Percentiles rank a stretch among this genome's conserved stretches.
Evolutionary conservation across 2,329 filamentous ascomycete genomes (phyloP).

Genomic region (Hysterium pulicare): DNA sequence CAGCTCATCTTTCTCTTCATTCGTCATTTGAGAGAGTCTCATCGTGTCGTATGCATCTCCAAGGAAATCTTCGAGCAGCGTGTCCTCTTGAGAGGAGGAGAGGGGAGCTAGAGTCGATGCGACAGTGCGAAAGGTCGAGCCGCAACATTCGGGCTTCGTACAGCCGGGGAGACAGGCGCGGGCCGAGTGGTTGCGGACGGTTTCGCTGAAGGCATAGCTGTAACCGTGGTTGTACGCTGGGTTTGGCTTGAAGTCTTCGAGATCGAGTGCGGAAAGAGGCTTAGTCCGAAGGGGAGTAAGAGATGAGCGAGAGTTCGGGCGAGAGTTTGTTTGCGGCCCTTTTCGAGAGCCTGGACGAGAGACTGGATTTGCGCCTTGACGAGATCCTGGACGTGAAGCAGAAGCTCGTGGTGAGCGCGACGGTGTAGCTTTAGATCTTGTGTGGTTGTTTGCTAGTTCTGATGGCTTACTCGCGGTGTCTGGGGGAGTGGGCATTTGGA

Average conservation of each 20-base stretch:
- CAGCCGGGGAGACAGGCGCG: constrained; percentile 72
- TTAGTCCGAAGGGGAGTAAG: constrained; percentile 54
- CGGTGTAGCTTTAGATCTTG: background rate
- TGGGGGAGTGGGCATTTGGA: background rate
- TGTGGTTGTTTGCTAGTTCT: background rate
- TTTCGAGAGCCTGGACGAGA: background rate
- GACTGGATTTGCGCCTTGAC: background rate
- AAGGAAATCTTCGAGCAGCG: constrained; percentile 54
- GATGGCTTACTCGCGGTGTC: background rate
- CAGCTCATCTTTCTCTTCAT: constrained; percentile 60
- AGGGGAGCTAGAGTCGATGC: constrained; percentile 44
- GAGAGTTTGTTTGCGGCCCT: background rate
- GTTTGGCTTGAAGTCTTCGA: constrained; percentile 81
- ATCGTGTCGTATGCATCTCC: constrained; percentile 40
- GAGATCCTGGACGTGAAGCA: background rate
- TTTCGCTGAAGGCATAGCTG: constrained; percentile 70
- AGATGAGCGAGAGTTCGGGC: constrained; percentile 3
- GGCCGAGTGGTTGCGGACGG: constrained; percentile 67
- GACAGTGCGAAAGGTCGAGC: constrained; percentile 65
- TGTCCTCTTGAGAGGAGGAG: constrained; percentile 33
- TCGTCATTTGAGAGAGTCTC: constrained; percentile 48
- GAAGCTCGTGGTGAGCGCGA: background rate
- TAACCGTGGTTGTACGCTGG: constrained; percentile 67
- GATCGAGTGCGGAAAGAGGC: constrained; percentile 55
- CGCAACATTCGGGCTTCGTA: constrained; percentile 72